Conservation (phyloP, 2,329 filamentous ascomycete genomes). For the Trichoderma koningiopsis region DNA sequence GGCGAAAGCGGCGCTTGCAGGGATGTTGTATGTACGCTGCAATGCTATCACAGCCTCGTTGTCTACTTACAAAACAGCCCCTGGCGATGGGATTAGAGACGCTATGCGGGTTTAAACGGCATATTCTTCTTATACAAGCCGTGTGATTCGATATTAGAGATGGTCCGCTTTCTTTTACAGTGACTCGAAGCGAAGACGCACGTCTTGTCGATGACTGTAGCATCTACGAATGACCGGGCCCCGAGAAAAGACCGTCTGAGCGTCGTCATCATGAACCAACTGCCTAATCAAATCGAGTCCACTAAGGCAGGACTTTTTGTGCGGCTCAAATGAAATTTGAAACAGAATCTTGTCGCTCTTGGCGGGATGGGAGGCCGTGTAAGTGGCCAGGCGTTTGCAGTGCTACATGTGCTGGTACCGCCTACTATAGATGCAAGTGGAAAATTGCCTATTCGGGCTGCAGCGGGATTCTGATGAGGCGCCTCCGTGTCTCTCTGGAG, state of each 20-base stretch:
- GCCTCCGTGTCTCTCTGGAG: neutral
- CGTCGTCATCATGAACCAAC: neutral
- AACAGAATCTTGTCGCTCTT: neutral
- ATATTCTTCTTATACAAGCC: neutral
- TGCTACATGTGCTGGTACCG: neutral
- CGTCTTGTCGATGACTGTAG: neutral
- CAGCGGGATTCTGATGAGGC: neutral
- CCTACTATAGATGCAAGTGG: neutral
- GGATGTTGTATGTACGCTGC: neutral
- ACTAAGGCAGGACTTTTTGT: neutral
- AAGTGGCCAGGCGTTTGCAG: neutral
- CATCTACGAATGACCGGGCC: neutral
- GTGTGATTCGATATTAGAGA: neutral
- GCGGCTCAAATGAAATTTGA: neutral
- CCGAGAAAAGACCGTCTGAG: neutral
- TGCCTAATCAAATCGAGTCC: neutral
- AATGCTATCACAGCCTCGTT: conserved; percentile 11
- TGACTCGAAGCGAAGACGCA: neutral
- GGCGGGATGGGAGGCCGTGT: neutral
- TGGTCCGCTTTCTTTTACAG: neutral
- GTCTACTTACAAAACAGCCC: neutral
- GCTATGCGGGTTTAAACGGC: neutral
- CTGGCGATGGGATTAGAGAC: neutral
- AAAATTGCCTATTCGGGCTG: neutral
- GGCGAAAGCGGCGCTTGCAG: conserved; percentile 5